Evolutionary conservation across 1,284 basidiomycete species (phyloP).

Genomic region (Golubevia pallescens): DNA sequence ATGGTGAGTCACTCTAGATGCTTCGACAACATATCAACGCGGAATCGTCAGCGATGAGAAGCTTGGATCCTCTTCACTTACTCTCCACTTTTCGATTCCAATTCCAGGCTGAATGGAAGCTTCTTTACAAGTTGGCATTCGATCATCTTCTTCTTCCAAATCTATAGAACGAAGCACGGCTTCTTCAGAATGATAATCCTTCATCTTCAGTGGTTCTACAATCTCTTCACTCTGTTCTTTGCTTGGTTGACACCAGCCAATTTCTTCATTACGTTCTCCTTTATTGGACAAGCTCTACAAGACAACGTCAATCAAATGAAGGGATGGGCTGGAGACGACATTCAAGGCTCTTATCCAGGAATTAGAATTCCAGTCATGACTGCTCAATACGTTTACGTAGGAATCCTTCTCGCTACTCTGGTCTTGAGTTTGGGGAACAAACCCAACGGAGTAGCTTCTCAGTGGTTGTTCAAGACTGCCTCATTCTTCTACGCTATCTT

Average conservation of each 20-base stretch:
- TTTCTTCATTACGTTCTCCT: constrained; percentile 11
- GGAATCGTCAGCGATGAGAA: too few relatives aligned
- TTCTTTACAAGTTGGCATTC: constrained; percentile 18
- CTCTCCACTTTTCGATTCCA: neutral
- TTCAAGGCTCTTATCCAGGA: neutral
- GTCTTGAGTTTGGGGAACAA: constrained; percentile 12
- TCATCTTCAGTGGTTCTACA: constrained; percentile 17
- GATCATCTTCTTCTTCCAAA: constrained; percentile 8
- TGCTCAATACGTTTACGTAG: constrained; percentile 8
- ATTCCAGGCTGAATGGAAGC: constrained; percentile 16
- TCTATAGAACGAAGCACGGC: constrained; percentile 16
- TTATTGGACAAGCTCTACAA: neutral
- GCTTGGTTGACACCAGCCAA: constrained; percentile 18
- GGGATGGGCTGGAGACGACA: neutral
- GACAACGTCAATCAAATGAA: neutral
- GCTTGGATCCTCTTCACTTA: neutral
- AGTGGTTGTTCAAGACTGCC: constrained; percentile 13
- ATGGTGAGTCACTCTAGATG: neutral
- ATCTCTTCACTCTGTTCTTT: constrained; percentile 19
- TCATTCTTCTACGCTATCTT: constrained; percentile 11
- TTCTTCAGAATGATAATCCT: constrained; percentile 18
- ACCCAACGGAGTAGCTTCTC: constrained; percentile 11
- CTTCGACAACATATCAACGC: neutral
- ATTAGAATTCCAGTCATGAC: constrained; percentile 3
- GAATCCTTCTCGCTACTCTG: neutral